Evolutionary conservation across 2,329 filamentous ascomycete species (phyloP), one percentile per base, ranked within the genome.

Genomic region (Neofusicoccum sp.): DNA sequence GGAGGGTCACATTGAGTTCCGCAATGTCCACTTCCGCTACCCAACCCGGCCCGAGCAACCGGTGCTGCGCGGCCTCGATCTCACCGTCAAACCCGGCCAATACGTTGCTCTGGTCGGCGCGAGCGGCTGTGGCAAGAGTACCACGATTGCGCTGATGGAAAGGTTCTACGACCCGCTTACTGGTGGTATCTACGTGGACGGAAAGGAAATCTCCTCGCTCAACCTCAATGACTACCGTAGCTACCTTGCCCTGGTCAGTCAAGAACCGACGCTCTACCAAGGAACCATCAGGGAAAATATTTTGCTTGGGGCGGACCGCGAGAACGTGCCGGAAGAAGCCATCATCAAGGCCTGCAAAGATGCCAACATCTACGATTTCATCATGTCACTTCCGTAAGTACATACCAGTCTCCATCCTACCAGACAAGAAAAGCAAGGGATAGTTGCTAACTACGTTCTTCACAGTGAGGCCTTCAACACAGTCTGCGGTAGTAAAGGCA

Each of bases 261-360:
- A 98, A 72, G 95, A 98, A 73, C 93, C 95, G 0, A 96, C 93
- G 0, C 79, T 99, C 0, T 99, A 97, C 76, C 92, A 96, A 73
- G 95, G 93, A 44, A 93, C 89, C 0, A 91, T 99, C 69, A 85
- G 84, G 65, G 93, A 98, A 34, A 98, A 98, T 72, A 91, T 98
- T 64, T 77, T 96, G 4, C 84, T 98, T 1, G 74, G 73, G 68
- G 28, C 73, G 40, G 77, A 87, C 4, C 76, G 80, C 7, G 83
- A 87, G 14, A 79, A 86, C 28, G 84, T 93, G 1, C 76, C 86
- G 0, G 90, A 96, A 64, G 84, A 86, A 61, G 83, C 84, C 3
- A 82, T 96, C 60, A 82, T 89, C 62, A 83, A 85, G 68, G 91
- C 89, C 3, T 96, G 91, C 79, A 87, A 87, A 62, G 89, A 96